Evolutionary conservation across 2,329 filamentous ascomycete species (phyloP), one percentile per base, ranked within the genome.

Genomic region (Endoconidiophora polonica): DNA sequence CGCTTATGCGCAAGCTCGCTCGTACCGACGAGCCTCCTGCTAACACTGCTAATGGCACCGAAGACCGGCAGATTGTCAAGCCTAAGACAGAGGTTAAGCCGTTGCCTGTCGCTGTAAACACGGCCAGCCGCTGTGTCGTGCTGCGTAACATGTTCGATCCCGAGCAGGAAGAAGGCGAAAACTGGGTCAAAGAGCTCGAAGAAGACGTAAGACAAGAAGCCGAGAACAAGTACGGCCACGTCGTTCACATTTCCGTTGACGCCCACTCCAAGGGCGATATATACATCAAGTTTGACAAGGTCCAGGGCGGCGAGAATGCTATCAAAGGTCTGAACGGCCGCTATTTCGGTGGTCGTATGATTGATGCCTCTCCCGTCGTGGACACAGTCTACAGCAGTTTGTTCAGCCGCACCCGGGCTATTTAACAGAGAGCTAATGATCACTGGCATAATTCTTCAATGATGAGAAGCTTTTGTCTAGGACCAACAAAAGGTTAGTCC

Each of bases 361-460:
- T 98, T 65, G 90, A 84, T 63, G 91, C 90, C 59, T 83, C 87
- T 57, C 91, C 88, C 65, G 86, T 98, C 68, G 90, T 96, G 65
- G 91, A 98, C 68, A 90, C 90, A 61, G 86, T 98, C 69, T 98
- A 96, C 79, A 91, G 86, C 78, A 93, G 84, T 74, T 78, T 94
- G 68, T 94, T 91, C 72, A 84, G 83, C 66, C 81, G 84, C 65
- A 85, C 83, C 59, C 83, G 83, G 67, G 83, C 83, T 65, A 84
- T 87, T 59, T 88, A 73, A 71, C 69, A 69, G 41, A 33, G 43
- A 49, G 50, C 51, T 53, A 53, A 53, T 53, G 42, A 51, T 50
- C 50, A 24, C 49, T 46, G 49, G 49, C 49, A 50, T 46, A 50
- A 36, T 33, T 39, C 26, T 44, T 38, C 33, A 26, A 16, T 24